phyloP scores from a whole-genome alignment of 768 basidiomycete species.

The Ephemerocybe angulata region DNA sequence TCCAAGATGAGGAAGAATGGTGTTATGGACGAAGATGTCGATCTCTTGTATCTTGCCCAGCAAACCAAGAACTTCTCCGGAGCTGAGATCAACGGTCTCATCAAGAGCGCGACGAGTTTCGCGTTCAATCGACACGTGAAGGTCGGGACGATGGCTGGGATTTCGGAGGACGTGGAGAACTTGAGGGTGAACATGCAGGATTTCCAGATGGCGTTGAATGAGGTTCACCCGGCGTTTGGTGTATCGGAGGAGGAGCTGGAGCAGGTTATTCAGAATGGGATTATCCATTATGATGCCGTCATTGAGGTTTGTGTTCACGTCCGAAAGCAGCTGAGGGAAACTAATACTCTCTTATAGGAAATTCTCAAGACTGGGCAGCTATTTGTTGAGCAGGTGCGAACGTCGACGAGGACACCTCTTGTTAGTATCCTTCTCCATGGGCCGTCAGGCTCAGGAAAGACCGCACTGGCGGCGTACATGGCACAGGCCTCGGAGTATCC shows the following conservation, averaged over 20 bases:
- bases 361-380: constrained; percentile 82
- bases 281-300: constrained; percentile 76
- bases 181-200: constrained; percentile 82
- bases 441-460: constrained; percentile 89
- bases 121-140: constrained; percentile 98
- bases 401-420: constrained; percentile 84
- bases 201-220: constrained; percentile 87
- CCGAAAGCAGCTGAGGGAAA: background rate
- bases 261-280: constrained; percentile 93
- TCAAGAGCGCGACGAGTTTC: constrained; percentile 98
- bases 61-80: constrained; percentile 97
- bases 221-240: constrained; percentile 96
- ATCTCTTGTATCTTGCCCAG: constrained; percentile 75
- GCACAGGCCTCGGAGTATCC: constrained; percentile 93
- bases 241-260: constrained; percentile 94
- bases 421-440: constrained; percentile 90
- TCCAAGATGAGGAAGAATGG: constrained; percentile 88
- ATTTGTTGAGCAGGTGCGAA: constrained; percentile 91
- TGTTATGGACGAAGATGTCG: constrained; percentile 85
- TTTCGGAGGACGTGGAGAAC: constrained; percentile 93
- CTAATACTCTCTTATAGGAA: constrained; percentile 48
- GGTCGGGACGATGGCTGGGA: constrained; percentile 94
- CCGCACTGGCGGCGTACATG: constrained; percentile 90
- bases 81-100: constrained; percentile 91
- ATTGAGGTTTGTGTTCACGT: constrained; percentile 60